Conservation (phyloP, 176 grass and related monocot genomes). For the Avena eriantha region DNA sequence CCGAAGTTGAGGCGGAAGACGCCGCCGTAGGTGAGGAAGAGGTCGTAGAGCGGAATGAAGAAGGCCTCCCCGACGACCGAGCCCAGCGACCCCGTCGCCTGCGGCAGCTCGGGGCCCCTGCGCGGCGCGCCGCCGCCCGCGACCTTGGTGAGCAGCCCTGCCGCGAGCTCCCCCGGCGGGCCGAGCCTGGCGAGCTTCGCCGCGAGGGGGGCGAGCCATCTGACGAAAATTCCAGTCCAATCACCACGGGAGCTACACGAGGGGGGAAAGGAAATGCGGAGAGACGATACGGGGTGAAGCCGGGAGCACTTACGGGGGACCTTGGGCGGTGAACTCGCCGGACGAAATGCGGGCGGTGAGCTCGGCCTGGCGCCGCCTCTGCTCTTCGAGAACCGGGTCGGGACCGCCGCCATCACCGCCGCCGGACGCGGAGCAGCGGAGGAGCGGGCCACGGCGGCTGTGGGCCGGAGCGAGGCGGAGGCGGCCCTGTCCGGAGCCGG, state of each 20-base stretch:
- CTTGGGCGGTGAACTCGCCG: slow-evolving; percentile 87
- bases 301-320: slow-evolving; percentile 49
- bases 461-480: slow-evolving; percentile 15
- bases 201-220: slow-evolving; percentile 38
- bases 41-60: slow-evolving; percentile 91
- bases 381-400: slow-evolving; percentile 59
- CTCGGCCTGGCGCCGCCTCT: slow-evolving; percentile 58
- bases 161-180: slow-evolving; percentile 52
- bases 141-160: slow-evolving; percentile 60
- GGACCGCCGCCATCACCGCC: slow-evolving; percentile 37
- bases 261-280: neutral
- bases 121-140: slow-evolving; percentile 25
- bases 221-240: neutral
- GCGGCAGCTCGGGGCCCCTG: slow-evolving; percentile 63
- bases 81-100: slow-evolving; percentile 63
- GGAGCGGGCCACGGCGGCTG: slow-evolving; percentile 24
- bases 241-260: neutral
- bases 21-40: slow-evolving; percentile 88
- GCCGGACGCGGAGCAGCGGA: slow-evolving; percentile 63
- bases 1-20: slow-evolving; percentile 96
- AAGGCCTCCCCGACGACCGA: slow-evolving; percentile 75
- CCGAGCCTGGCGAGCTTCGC: slow-evolving; percentile 57
- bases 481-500: slow-evolving; percentile 4
- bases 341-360: slow-evolving; percentile 84
- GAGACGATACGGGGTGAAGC: no score